Evolutionary conservation across 495 filamentous ascomycete species (phyloP).

Genomic region (Tuber microsphaerosporum): DNA sequence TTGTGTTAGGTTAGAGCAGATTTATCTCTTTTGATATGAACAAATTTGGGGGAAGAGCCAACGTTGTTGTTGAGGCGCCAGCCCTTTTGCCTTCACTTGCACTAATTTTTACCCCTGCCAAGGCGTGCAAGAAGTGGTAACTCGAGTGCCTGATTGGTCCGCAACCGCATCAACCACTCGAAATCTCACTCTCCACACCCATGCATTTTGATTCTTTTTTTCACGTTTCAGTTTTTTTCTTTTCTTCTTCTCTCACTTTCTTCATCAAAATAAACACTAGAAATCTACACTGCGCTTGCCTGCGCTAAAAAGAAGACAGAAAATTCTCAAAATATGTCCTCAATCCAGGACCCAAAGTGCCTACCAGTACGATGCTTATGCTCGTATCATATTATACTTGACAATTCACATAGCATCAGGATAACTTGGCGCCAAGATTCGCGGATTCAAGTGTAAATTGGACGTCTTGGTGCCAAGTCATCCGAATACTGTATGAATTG

Average conservation of each 20-base stretch:
- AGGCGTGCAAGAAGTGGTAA: conserved; percentile 10
- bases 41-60: neutral
- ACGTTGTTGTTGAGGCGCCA: conserved; percentile 7
- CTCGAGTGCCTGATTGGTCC: conserved; percentile 21
- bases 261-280: conserved; percentile 2
- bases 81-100: neutral
- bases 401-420: too few relatives aligned
- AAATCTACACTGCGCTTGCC: neutral
- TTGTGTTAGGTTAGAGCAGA: neutral
- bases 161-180: conserved; percentile 9
- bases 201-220: neutral
- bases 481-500: too few relatives aligned
- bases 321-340: neutral
- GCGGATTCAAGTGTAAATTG: too few relatives aligned
- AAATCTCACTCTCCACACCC: conserved; percentile 10
- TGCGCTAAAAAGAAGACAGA: neutral
- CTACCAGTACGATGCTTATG: too few relatives aligned
- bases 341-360: neutral
- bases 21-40: neutral
- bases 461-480: too few relatives aligned
- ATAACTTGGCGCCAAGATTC: too few relatives aligned
- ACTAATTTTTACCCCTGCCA: conserved; percentile 17
- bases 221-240: neutral
- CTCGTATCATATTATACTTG: too few relatives aligned
- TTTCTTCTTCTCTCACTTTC: neutral